Base-by-base conservation (phyloP, 208 protist genomes). In the Leishmania tropica region DNA sequence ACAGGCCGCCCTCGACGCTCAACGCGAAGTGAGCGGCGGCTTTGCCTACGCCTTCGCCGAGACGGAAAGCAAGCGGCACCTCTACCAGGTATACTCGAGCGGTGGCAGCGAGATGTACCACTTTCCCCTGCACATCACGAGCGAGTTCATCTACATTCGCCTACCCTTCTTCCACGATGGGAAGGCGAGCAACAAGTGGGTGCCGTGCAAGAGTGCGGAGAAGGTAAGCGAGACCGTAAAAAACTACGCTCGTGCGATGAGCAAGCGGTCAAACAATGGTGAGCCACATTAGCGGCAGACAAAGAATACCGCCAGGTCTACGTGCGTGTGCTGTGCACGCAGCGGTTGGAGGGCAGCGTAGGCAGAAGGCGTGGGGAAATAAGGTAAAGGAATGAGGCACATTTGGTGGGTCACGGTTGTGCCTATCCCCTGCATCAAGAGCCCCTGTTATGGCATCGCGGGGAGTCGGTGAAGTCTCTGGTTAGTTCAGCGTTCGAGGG, bases 31-130 rank as follows among this genome's bases (percentile, higher is more conserved):
- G 37, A 85, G 76, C 47, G 51, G 83, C 70, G 84, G 81, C 31
- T 93, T 97, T 40, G 83, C 90, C 31, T 97, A 97, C 75, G 89
- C 83, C 42, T 97, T 97, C 78, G 85, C 86, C 0, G 92, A 97
- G 75, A 90, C 88, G n/a, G 86, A 86, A 45, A 77, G 82, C 45
- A 83, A 82, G 53, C 81, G 81, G n/a, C 68, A 81, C 51, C 82
- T 89, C 45, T 97, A 97, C 85, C 89, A 91, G 35, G 88, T 97
- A 28, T 89, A 87, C 78, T 93, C 88, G 0, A 85, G 87, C 54
- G 88, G 87, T 53, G 89, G 85, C 35, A 83, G 70, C 58, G 81
- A 80, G 47, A 87, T 90, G 31, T 89, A 93, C 77, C 83, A 87
- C 70, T 97, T 93, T 51, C 90, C 85, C n/a, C 83, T 97, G 17